Percentiles rank a stretch among this genome's conserved stretches.
phyloP scores from a whole-genome alignment of 2,329 filamentous ascomycete species.

The Cladosporium velox region DNA sequence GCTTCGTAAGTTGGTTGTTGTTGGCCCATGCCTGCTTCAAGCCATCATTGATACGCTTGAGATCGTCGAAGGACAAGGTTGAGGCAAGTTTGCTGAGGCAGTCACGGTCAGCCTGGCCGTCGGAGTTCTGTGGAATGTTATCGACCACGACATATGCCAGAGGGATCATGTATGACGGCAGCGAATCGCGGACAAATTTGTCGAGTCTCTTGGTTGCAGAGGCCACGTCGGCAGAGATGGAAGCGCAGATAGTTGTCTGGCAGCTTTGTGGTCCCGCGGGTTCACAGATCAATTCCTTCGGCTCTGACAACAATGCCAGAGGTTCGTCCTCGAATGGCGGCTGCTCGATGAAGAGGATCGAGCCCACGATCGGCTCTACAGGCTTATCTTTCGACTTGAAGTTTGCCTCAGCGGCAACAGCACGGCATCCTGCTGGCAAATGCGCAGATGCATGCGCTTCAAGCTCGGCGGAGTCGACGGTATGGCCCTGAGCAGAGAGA shows the following conservation, averaged over 20 bases:
- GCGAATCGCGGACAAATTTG: conserved; percentile 44
- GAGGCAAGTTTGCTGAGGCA: conserved; percentile 38
- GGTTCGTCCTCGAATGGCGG: conserved; percentile 30
- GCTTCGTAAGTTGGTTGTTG: conserved; percentile 31
- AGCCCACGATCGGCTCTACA: background rate
- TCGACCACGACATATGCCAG: conserved; percentile 47
- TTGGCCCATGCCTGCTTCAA: conserved; percentile 40
- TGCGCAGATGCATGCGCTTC: conserved; percentile 42
- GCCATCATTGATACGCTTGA: conserved; percentile 31
- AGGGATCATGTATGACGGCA: conserved; percentile 54
- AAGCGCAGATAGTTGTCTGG: conserved; percentile 25
- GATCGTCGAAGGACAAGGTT: conserved; percentile 26
- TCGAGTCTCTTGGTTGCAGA: conserved; percentile 45
- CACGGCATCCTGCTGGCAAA: conserved; percentile 37
- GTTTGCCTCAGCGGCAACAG: conserved; percentile 31
- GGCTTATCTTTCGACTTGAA: conserved; percentile 25
- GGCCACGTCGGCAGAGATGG: conserved; percentile 37
- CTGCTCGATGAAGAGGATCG: conserved; percentile 41
- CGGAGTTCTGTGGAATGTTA: conserved; percentile 35
- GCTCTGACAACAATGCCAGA: conserved; percentile 33
- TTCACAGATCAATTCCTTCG: conserved; percentile 28
- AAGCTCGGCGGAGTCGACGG: conserved; percentile 75
- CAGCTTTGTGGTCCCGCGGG: conserved; percentile 8
- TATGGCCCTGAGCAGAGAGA: conserved; percentile 74
- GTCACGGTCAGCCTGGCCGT: conserved; percentile 39